These are phyloP conservation scores for Penicillium waksmanii DNA, from an alignment of 495 filamentous ascomycete species.

Conservation along the genomic window DNA sequence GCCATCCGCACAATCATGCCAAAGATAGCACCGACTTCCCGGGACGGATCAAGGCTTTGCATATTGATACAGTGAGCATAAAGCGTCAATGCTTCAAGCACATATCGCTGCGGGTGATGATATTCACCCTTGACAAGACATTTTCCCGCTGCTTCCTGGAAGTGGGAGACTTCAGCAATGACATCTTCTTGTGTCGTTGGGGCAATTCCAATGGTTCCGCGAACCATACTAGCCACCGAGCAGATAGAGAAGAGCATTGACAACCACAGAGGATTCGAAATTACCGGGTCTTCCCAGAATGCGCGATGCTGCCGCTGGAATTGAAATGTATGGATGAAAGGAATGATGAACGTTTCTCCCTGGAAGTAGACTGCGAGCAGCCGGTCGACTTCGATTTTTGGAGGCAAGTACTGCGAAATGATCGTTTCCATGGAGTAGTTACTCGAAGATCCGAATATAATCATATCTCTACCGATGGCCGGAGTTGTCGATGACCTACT, in stretches of 20 bases:
- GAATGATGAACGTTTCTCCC: slow-evolving; percentile 9
- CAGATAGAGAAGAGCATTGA: slow-evolving; percentile 13
- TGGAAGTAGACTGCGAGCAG: slow-evolving; percentile 7
- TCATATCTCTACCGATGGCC: neutral
- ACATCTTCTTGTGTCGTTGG: slow-evolving; percentile 1
- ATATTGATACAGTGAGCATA: slow-evolving; percentile 25
- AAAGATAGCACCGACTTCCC: slow-evolving; percentile 21
- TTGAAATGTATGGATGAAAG: slow-evolving; percentile 9
- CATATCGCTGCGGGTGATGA: slow-evolving; percentile 16
- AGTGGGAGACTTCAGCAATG: neutral
- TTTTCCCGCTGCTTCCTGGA: slow-evolving; percentile 13
- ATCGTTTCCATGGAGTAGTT: slow-evolving; percentile 5
- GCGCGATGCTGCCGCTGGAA: slow-evolving; percentile 7
- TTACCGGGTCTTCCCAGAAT: slow-evolving; percentile 8
- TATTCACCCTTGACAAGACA: slow-evolving; percentile 16
- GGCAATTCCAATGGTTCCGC: neutral
- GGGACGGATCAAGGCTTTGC: slow-evolving; percentile 19
- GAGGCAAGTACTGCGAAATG: slow-evolving; percentile 2
- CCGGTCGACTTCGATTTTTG: slow-evolving; percentile 8
- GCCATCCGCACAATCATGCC: slow-evolving; percentile 25
- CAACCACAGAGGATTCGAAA: neutral
- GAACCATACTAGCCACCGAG: slow-evolving; percentile 1
- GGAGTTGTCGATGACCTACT: neutral
- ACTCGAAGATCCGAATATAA: slow-evolving; percentile 4
- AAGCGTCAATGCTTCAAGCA: slow-evolving; percentile 24